Base-by-base conservation (phyloP, 129 eudicot species). In the Deinandra increscens region DNA sequence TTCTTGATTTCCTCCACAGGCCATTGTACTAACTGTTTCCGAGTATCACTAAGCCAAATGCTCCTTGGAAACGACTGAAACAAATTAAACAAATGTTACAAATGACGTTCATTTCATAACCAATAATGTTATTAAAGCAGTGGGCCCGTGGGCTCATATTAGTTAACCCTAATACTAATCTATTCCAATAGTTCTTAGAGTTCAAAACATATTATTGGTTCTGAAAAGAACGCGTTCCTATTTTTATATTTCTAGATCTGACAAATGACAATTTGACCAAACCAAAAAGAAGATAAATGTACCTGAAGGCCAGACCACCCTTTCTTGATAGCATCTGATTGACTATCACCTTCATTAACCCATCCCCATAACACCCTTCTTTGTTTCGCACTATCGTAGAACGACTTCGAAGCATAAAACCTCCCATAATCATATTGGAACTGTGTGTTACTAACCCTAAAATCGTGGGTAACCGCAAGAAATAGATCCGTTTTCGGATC, bases 261-360 rank as follows among this genome's bases (percentile, higher is more conserved):
- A n/a, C n/a, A n/a, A n/a, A n/a, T n/a, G 61, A 34, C 3, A 48
- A 62, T 18, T 31, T 72, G 26, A 45, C 1, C 51, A 50, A 13
- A 39, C 7, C 0, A 4, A 0, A 17, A 11, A 44, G 15, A 44
- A 11, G 14, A 44, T 1, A 11, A 10, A 29, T 13, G 43, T 76
- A 88, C 95, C 86, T 84, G 91, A 78, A 88, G 68, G 34, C 89
- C 92, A 12, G 89, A 69, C 93, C 93, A 86, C 42, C 90, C 88
- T 60, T 72, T 78, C 19, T 9, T 65, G 12, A 80, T 9, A 76
- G 60, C 64, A 46, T 38, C 64, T 8, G 54, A 51, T 19, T 4
- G 9, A 48, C 50, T 38, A 26, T 62, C 64, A 5, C 89, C 81
- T 61, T 89, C 92, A 38, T 79, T 75, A 53, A 80, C 66, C 96